Percentiles rank a stretch among this genome's conserved stretches.
phyloP scores from a whole-genome alignment of 2,329 filamentous ascomycete species.

The Onygenales sp. region DNA sequence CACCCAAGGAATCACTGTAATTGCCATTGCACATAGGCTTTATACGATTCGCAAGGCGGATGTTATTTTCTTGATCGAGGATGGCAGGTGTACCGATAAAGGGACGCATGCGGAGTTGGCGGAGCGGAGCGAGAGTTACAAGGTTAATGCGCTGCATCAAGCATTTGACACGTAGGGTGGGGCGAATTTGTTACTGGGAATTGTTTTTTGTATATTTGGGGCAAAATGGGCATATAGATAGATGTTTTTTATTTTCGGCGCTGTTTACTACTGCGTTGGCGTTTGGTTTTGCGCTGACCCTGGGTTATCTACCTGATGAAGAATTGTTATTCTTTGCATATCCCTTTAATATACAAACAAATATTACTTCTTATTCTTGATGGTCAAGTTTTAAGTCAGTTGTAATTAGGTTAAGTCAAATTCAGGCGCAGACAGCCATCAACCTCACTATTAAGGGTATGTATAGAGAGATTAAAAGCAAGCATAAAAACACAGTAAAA shows the following conservation, averaged over 20 bases:
- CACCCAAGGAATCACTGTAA: conserved; percentile 47
- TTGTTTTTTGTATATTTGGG: background rate
- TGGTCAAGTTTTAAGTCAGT: no score
- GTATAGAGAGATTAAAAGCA: no score
- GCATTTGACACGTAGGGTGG: conserved; percentile 16
- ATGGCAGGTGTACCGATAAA: conserved; percentile 52
- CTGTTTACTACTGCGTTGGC: background rate
- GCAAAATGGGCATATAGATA: background rate
- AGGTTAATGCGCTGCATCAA: conserved; percentile 30
- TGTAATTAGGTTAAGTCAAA: no score
- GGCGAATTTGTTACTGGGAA: background rate
- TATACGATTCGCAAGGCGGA: conserved; percentile 69
- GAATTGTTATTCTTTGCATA: no score
- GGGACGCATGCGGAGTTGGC: conserved; percentile 56
- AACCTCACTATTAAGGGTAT: no score
- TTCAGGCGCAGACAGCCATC: no score
- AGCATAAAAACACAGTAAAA: no score
- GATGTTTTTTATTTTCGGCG: background rate
- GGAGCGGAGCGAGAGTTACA: conserved; percentile 30
- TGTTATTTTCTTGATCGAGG: conserved; percentile 67
- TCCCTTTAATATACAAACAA: no score
- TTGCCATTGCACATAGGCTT: conserved; percentile 65
- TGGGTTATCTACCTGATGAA: no score
- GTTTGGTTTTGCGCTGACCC: no score
- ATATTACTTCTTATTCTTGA: no score